Percentiles rank a stretch among this genome's conserved stretches.
Evolutionary conservation across 1,284 basidiomycete genomes (phyloP).

Genomic region (Rhodotorula sp.): DNA sequence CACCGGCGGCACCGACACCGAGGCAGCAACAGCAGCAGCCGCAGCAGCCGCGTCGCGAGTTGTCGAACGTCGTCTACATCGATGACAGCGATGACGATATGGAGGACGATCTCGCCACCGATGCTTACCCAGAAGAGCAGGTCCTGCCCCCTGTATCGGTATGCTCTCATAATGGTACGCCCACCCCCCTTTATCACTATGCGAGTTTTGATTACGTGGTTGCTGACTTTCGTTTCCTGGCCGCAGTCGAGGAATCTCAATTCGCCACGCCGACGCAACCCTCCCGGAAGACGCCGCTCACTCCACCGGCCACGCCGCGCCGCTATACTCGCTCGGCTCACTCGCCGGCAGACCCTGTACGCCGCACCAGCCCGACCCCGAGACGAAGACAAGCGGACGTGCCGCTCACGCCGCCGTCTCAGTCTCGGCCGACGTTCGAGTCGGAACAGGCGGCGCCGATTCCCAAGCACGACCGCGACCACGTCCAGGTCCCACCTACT

Average conservation of each 20-base stretch:
- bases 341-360: constrained; percentile 10
- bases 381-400: constrained; percentile 1
- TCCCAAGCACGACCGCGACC: background rate
- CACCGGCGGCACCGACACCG: background rate
- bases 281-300: constrained; percentile 24
- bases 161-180: constrained; percentile 15
- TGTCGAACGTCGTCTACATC: constrained; percentile 9
- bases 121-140: constrained; percentile 11
- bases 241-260: constrained; percentile 3
- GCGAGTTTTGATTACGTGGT: too few species aligned
- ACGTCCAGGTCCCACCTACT: constrained; percentile 25
- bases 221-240: background rate
- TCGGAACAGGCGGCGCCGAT: background rate
- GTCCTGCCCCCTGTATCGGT: constrained; percentile 11
- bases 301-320: constrained; percentile 35
- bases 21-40: background rate
- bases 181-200: too few species aligned
- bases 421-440: constrained; percentile 22
- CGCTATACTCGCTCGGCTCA: constrained; percentile 13
- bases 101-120: constrained; percentile 22
- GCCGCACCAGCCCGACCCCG: constrained; percentile 10
- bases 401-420: constrained; percentile 28
- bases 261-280: constrained; percentile 31
- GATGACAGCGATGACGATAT: constrained; percentile 15
- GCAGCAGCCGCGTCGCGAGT: background rate